Evolutionary conservation across 2,329 filamentous ascomycete species (phyloP).

Genomic region (Metarhizium brunneum): DNA sequence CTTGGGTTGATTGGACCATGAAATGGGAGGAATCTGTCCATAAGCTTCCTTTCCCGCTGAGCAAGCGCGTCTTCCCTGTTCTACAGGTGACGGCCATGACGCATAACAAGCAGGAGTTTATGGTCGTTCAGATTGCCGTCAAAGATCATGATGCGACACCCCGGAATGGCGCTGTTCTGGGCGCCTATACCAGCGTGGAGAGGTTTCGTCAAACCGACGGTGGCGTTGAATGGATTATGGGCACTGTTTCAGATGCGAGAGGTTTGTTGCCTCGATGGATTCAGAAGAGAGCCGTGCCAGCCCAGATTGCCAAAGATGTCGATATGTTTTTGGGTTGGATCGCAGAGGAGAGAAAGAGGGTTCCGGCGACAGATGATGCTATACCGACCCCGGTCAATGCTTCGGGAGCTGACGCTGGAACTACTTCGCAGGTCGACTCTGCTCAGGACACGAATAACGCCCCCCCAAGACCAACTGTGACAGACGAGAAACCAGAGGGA

Average conservation of each 20-base stretch:
- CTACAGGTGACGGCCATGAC: conserved; percentile 48
- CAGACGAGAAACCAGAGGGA: too few species aligned
- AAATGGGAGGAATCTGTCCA: conserved; percentile 58
- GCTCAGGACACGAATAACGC: neutral
- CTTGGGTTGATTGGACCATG: conserved; percentile 40
- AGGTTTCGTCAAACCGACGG: conserved; percentile 36
- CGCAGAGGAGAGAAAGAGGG: conserved; percentile 29
- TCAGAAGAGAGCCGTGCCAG: conserved; percentile 55
- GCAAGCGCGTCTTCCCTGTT: conserved; percentile 57
- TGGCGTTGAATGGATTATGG: conserved; percentile 68
- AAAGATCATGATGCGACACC: conserved; percentile 29
- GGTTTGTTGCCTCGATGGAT: conserved; percentile 57
- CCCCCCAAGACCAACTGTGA: too few species aligned
- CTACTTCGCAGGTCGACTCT: neutral
- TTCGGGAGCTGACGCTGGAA: neutral
- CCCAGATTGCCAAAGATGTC: conserved; percentile 61
- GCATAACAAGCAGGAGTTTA: conserved; percentile 34
- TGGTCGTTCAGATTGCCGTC: conserved; percentile 47
- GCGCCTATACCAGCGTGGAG: conserved; percentile 58
- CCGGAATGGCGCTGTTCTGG: conserved; percentile 38
- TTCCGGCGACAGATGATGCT: neutral
- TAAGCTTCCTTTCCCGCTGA: conserved; percentile 48
- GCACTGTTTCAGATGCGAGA: conserved; percentile 61
- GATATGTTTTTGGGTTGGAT: conserved; percentile 59
- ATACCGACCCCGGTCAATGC: neutral